Percentiles rank a stretch among this genome's conserved stretches.
Conservation (phyloP, 208 protist species). For the Leishmania arabica region DNA sequence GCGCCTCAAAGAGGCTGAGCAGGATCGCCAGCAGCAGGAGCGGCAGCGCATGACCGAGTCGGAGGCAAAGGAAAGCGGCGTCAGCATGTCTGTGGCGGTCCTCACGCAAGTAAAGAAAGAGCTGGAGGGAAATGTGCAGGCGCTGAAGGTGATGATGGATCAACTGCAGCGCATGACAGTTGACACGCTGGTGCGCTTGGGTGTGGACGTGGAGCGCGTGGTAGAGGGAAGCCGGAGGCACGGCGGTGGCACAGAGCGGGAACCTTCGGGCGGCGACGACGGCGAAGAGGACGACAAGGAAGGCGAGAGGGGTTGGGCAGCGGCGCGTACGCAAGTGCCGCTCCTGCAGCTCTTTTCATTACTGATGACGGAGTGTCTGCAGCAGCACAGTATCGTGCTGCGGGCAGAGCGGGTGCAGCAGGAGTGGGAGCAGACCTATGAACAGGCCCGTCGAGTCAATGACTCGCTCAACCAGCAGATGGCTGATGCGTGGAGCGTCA, state of each 20-base stretch:
- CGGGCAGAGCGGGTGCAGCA: constrained; percentile 44
- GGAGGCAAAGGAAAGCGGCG: constrained; percentile 8
- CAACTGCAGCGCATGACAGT: constrained; percentile 26
- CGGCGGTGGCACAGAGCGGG: no score
- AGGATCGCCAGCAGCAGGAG: not conserved
- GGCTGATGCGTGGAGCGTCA: constrained; percentile 56
- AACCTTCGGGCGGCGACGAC: not conserved
- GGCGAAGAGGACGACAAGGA: not conserved
- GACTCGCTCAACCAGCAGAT: constrained; percentile 66
- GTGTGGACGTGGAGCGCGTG: constrained; percentile 23
- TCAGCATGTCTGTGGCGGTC: constrained; percentile 12
- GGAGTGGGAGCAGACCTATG: constrained; percentile 86
- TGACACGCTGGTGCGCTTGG: constrained; percentile 32
- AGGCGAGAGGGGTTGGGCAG: not conserved
- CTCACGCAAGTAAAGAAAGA: constrained; percentile 17
- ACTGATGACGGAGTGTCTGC: constrained; percentile 46
- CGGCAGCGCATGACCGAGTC: not conserved
- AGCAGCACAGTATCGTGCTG: constrained; percentile 21
- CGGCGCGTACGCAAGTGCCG: not conserved
- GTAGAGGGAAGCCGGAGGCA: not conserved
- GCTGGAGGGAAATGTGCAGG: constrained; percentile 27
- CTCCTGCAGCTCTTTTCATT: constrained; percentile 43
- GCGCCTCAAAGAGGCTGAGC: not conserved
- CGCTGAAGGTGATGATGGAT: constrained; percentile 25
- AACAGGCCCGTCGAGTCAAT: constrained; percentile 74